phyloP scores from a whole-genome alignment of 495 filamentous ascomycete species.

The Hypoxylon intermedium region DNA sequence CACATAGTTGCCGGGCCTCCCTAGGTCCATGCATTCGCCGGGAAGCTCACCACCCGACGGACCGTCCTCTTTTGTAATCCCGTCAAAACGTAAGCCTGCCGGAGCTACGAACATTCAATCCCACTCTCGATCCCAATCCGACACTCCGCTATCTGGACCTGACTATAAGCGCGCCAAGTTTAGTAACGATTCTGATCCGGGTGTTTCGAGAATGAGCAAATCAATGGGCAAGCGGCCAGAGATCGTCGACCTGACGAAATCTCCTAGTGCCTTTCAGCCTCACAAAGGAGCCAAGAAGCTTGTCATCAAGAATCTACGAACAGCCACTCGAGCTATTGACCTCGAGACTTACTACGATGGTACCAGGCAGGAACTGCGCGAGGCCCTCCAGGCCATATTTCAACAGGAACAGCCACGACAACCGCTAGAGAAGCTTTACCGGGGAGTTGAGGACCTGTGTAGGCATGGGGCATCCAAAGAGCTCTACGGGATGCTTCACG shows the following conservation, averaged over 20 bases:
- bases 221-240: constrained; percentile 51
- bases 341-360: constrained; percentile 71
- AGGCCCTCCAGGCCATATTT: constrained; percentile 77
- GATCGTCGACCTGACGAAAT: constrained; percentile 48
- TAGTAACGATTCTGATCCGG: constrained; percentile 5
- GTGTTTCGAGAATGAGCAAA: constrained; percentile 36
- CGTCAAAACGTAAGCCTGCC: constrained; percentile 38
- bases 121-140: constrained; percentile 23
- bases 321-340: constrained; percentile 53
- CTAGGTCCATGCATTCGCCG: constrained; percentile 43
- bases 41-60: constrained; percentile 34
- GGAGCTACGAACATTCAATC: constrained; percentile 15
- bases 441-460: constrained; percentile 88
- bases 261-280: constrained; percentile 55
- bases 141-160: background rate
- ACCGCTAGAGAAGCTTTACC: constrained; percentile 86
- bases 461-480: constrained; percentile 72
- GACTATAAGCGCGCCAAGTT: constrained; percentile 31
- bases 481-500: constrained; percentile 67
- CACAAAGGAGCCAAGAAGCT: constrained; percentile 78
- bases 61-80: constrained; percentile 29
- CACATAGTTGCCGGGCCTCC: constrained; percentile 40
- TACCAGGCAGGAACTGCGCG: constrained; percentile 73
- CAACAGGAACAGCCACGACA: constrained; percentile 62
- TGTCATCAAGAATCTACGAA: constrained; percentile 83